Evolutionary conservation across 129 eudicot species (phyloP).

Genomic region (Flaveria sonorensis): DNA sequence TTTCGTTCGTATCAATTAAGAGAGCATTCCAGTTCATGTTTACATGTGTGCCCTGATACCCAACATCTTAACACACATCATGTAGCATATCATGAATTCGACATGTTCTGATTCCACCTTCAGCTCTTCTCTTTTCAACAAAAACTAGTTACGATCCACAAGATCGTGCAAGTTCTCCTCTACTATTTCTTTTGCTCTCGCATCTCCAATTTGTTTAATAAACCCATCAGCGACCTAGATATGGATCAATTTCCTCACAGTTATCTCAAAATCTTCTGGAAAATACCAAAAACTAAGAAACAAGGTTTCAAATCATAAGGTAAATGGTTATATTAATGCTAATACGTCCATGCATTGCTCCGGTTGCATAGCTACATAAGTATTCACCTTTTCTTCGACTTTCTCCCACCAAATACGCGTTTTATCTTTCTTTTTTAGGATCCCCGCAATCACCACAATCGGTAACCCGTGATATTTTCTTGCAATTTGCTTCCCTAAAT

Average conservation of each 20-base stretch:
- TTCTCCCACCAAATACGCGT: conserved; percentile 45
- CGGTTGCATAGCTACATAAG: conserved; percentile 45
- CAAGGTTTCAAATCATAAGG: conserved; percentile 15
- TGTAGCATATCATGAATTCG: too few species aligned
- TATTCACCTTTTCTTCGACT: conserved; percentile 44
- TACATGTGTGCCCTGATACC: too few species aligned
- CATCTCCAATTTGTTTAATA: conserved; percentile 36
- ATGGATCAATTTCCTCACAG: conserved; percentile 42
- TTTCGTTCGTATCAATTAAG: too few species aligned
- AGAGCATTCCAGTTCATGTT: too few species aligned
- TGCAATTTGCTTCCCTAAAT: conserved; percentile 37
- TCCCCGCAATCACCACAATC: conserved; percentile 50
- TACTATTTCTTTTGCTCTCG: conserved; percentile 44
- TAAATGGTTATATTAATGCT: conserved; percentile 48
- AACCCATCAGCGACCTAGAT: conserved; percentile 65
- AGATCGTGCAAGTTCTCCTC: conserved; percentile 58
- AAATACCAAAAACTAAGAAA: conserved; percentile 4
- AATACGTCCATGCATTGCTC: conserved; percentile 47
- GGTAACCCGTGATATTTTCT: conserved; percentile 51
- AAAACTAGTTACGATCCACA: conserved; percentile 49
- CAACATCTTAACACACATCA: too few species aligned
- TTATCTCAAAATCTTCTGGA: conserved; percentile 26
- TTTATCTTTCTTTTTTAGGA: conserved; percentile 37
- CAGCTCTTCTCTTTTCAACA: neutral
- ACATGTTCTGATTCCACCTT: too few species aligned